Evolutionary conservation across 805 yeast genomes (phyloP), one percentile per base, ranked within the genome.

Genomic region (Candida silvicultrix): DNA sequence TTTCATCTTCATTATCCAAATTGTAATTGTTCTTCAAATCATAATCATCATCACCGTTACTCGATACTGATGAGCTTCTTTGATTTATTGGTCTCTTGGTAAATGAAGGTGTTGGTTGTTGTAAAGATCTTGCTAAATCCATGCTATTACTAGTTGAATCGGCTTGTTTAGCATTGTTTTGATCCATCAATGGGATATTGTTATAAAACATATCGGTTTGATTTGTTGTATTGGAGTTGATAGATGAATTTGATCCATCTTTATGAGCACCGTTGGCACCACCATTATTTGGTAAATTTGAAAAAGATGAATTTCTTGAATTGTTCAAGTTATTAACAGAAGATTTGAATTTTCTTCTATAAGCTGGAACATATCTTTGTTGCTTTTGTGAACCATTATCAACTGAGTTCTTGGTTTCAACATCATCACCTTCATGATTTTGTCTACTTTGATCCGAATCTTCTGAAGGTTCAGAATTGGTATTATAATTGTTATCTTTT

Each of bases 281-380:
- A 50, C 32, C 57, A 50, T 31, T 45, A 53, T 42, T 29, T 56
- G 22, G 51, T 31, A 34, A 48, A 46, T 49, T 56, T 22, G 54
- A 50, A 42, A 31, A 55, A 31, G 55, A 56, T 32, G 55, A 52
- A 31, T 47, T 53, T 49, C 54, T 57, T 22, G 57, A 58, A 46
- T 47, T 54, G 23, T 47, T 46, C 16, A 59, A 38, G 12, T 58
- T 57, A 6, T 49, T 44, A 31, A 59, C 44, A 10, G 60, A 54
- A 1, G 57, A 47, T 41, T 61, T 63, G 38, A 66, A 48, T 44
- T 62, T 66, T 51, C 61, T 63, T 49, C 66, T 60, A 46, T 68
- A 68, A 3, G 73, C 73, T 15, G 73, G 73, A 6, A 64, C 60
- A 49, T 55, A 68, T 47, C 64, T 48, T 36, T 49, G 53, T 10